A percentile compares a stretch with the other conserved stretches of the same genome.
These are phyloP conservation scores for Pyrenula aspistea DNA, from an alignment of 495 filamentous ascomycete genomes.

Conservation along the genomic window DNA sequence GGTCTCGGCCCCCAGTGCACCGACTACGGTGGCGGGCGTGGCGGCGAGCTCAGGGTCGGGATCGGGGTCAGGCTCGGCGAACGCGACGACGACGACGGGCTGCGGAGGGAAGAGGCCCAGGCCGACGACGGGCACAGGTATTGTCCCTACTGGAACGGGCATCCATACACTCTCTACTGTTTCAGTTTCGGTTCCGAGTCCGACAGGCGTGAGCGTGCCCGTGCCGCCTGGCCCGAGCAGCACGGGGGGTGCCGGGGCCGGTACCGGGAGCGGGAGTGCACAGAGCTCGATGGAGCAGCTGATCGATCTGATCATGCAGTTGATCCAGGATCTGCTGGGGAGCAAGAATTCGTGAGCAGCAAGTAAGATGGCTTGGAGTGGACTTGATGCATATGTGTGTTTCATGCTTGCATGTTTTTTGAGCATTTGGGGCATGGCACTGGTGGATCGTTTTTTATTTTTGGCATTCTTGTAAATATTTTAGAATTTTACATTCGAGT, in stretches of 20 bases:
- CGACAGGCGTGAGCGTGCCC: background rate
- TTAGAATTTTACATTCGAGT: no score
- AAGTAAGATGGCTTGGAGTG: no score
- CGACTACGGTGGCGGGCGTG: background rate
- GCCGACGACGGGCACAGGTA: background rate
- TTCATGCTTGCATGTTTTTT: no score
- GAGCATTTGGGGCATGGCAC: no score
- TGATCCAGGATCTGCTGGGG: background rate
- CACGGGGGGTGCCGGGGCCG: background rate
- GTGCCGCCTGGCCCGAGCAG: background rate
- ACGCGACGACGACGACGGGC: no score
- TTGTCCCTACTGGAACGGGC: background rate
- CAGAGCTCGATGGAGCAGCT: background rate
- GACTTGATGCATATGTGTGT: no score
- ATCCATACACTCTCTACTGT: background rate
- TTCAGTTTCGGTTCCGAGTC: background rate
- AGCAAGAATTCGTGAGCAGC: no score
- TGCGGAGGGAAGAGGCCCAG: background rate
- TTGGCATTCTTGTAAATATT: no score
- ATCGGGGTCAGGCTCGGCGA: no score
- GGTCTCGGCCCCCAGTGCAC: no score
- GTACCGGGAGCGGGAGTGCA: background rate
- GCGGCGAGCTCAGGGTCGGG: background rate
- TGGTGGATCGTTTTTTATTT: no score
- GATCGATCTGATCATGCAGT: background rate